Evolutionary conservation across 1,139 yeast species (phyloP).

Genomic region (Geotrichum australiense): DNA sequence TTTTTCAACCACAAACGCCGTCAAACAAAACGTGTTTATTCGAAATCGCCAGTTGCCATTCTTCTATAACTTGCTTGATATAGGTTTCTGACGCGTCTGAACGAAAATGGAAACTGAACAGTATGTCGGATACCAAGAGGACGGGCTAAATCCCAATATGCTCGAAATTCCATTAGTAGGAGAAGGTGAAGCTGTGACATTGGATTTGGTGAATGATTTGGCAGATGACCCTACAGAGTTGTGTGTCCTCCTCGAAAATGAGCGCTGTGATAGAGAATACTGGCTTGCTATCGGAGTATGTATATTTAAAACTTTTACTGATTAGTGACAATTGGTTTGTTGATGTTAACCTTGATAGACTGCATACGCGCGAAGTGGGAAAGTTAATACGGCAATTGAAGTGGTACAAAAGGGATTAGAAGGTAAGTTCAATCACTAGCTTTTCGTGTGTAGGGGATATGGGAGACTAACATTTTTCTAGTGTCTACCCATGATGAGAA

Average conservation of each 20-base stretch:
- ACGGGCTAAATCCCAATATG: slow-evolving; percentile 24
- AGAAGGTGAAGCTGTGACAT: slow-evolving; percentile 36
- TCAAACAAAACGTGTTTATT: no score
- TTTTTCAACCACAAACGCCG: no score
- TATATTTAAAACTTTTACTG: no score
- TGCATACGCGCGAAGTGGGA: slow-evolving; percentile 64
- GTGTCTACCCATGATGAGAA: slow-evolving; percentile 35
- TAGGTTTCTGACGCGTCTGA: slow-evolving; percentile 12
- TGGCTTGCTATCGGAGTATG: slow-evolving; percentile 71
- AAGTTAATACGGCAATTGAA: slow-evolving; percentile 54
- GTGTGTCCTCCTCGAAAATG: slow-evolving; percentile 69
- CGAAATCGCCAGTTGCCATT: neutral
- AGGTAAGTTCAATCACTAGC: slow-evolving; percentile 24
- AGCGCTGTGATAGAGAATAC: slow-evolving; percentile 63
- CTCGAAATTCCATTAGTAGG: slow-evolving; percentile 38
- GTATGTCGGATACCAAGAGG: slow-evolving; percentile 15
- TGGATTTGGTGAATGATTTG: slow-evolving; percentile 53
- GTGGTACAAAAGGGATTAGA: slow-evolving; percentile 58
- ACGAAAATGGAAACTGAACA: slow-evolving; percentile 14
- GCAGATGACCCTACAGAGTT: slow-evolving; percentile 87
- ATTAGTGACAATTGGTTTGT: no score
- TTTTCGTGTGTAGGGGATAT: neutral
- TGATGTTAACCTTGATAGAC: slow-evolving; percentile 33
- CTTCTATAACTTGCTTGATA: neutral
- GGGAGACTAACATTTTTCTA: slow-evolving; percentile 5